phyloP scores from a whole-genome alignment of 2,329 filamentous ascomycete genomes.

The Cladorrhinum sp. region DNA sequence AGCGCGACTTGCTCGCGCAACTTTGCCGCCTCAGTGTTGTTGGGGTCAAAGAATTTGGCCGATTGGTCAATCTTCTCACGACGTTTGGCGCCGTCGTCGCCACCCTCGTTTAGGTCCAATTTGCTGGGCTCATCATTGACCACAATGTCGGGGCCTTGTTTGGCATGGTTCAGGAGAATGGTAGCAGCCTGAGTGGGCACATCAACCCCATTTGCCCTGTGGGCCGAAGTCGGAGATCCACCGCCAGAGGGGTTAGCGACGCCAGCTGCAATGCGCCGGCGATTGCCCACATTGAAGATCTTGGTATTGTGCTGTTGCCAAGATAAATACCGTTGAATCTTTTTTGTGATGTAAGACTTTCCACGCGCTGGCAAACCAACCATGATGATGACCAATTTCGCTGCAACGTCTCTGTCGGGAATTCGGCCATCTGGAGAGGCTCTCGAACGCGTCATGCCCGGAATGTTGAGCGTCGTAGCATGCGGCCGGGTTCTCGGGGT shows the following conservation, averaged over 20 bases:
- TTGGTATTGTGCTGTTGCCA: conserved; percentile 95
- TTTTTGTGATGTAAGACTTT: conserved; percentile 99
- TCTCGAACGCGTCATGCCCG: conserved; percentile 90
- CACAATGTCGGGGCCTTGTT: conserved; percentile 36
- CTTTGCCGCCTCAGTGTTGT: conserved; percentile 76
- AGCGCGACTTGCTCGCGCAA: conserved; percentile 89
- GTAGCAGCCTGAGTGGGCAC: conserved; percentile 52
- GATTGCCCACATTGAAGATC: conserved; percentile 97
- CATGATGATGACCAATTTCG: conserved; percentile 98
- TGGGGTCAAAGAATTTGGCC: conserved; percentile 89
- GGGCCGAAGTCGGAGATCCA: conserved; percentile 25
- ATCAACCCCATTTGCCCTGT: conserved; percentile 36
- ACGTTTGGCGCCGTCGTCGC: not conserved
- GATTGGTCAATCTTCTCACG: conserved; percentile 73
- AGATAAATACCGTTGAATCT: conserved; percentile 88
- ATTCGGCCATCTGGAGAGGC: conserved; percentile 96
- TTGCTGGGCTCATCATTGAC: conserved; percentile 38
- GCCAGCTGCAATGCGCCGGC: conserved; percentile 75
- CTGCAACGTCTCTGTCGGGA: conserved; percentile 86
- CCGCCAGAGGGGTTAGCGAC: conserved; percentile 35
- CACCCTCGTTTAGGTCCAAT: conserved; percentile 36
- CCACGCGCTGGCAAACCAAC: conserved; percentile 91
- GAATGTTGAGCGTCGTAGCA: conserved; percentile 94
- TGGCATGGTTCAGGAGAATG: conserved; percentile 53
- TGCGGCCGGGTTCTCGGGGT: conserved; percentile 78